These are phyloP conservation scores for Apiospora saccharicola DNA, from an alignment of 2,329 filamentous ascomycete species.

Conservation along the genomic window DNA sequence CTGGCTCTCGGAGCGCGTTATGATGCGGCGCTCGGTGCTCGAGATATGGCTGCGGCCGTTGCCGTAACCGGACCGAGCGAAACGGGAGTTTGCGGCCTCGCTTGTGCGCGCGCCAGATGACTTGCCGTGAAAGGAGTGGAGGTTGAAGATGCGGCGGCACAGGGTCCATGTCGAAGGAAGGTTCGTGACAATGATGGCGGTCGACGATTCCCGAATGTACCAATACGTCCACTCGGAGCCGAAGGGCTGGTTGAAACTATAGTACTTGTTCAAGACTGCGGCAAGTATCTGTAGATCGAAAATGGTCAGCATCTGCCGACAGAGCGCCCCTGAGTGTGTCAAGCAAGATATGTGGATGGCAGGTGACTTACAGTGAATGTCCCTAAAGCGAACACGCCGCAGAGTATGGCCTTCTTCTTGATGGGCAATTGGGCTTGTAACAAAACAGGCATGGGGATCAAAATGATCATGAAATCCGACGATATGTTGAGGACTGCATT, in stretches of 20 bases:
- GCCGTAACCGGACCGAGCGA: slow-evolving; percentile 37
- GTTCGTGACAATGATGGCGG: slow-evolving; percentile 53
- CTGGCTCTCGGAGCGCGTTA: slow-evolving; percentile 45
- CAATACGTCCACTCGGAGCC: slow-evolving; percentile 51
- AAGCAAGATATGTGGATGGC: not conserved
- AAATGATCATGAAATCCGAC: slow-evolving; percentile 66
- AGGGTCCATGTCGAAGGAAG: slow-evolving; percentile 53
- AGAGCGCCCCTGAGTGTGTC: not conserved
- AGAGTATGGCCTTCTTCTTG: slow-evolving; percentile 61
- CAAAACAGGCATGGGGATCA: slow-evolving; percentile 63
- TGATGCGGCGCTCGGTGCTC: slow-evolving; percentile 27
- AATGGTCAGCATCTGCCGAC: slow-evolving; percentile 1
- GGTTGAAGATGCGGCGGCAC: slow-evolving; percentile 47
- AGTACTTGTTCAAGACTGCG: slow-evolving; percentile 56
- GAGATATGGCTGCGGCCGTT: slow-evolving; percentile 32
- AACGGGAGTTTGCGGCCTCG: slow-evolving; percentile 28
- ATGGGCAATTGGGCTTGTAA: slow-evolving; percentile 55
- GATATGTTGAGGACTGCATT: slow-evolving; percentile 67
- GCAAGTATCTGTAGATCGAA: slow-evolving; percentile 52
- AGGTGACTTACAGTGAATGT: slow-evolving; percentile 52
- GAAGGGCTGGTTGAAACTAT: slow-evolving; percentile 50
- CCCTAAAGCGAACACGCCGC: slow-evolving; percentile 53
- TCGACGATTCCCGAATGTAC: slow-evolving; percentile 56
- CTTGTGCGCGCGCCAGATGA: slow-evolving; percentile 41
- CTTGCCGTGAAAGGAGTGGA: slow-evolving; percentile 43